Percentiles rank a stretch among this genome's conserved stretches.
Conservation (phyloP, 2,329 filamentous ascomycete genomes). For the Penicillium aurantiogriseum region DNA sequence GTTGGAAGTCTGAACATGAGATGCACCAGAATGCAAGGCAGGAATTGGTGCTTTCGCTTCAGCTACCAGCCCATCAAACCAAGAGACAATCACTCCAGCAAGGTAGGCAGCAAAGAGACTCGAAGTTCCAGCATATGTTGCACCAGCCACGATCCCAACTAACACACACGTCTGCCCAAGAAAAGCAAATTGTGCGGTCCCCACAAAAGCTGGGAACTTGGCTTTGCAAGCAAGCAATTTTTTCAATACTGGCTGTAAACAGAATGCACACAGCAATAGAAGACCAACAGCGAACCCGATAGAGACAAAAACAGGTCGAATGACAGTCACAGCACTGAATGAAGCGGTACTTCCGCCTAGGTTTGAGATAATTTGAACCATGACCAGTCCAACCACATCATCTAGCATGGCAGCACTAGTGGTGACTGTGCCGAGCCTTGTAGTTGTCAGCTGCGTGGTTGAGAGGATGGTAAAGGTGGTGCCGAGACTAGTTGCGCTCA, state of each 20-base stretch:
- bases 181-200: constrained; percentile 33
- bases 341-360: constrained; percentile 48
- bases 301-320: constrained; percentile 54
- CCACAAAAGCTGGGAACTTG: constrained; percentile 10
- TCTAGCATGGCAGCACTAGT: constrained; percentile 36
- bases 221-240: constrained; percentile 4
- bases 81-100: constrained; percentile 52
- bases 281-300: constrained; percentile 34
- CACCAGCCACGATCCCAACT: constrained; percentile 48
- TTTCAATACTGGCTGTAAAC: constrained; percentile 13
- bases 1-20: neutral
- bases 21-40: neutral
- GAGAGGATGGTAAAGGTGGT: constrained; percentile 66
- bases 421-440: constrained; percentile 61
- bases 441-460: constrained; percentile 58
- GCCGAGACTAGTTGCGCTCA: constrained; percentile 72
- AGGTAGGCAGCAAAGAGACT: constrained; percentile 59
- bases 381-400: constrained; percentile 59
- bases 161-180: constrained; percentile 47
- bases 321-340: constrained; percentile 44
- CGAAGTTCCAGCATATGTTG: constrained; percentile 57
- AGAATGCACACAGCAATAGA: constrained; percentile 28
- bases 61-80: constrained; percentile 45
- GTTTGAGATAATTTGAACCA: constrained; percentile 72
- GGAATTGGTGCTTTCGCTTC: neutral